These are phyloP conservation scores for Pythium volutum DNA, from an alignment of 352 stramenopile species.

Conservation along the genomic window DNA sequence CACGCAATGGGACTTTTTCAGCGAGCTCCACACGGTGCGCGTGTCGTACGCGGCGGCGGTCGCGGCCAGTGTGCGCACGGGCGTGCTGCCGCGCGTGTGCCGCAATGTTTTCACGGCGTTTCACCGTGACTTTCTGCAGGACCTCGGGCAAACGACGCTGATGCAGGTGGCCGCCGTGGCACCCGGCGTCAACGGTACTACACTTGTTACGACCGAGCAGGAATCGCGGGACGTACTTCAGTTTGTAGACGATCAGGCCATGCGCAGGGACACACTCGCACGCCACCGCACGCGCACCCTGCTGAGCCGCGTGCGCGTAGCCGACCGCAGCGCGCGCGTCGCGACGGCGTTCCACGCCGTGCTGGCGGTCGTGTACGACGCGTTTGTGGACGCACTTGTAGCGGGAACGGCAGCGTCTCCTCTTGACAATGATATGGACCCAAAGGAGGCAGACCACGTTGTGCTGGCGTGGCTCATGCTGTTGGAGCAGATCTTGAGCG, in stretches of 20 bases:
- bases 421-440: too few species aligned
- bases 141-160: not conserved
- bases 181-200: too few species aligned
- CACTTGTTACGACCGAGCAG: too few species aligned
- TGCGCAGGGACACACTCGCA: conserved; percentile 32
- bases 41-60: conserved; percentile 40
- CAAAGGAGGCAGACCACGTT: too few species aligned
- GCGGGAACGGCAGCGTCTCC: too few species aligned
- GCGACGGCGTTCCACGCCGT: conserved; percentile 32
- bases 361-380: conserved; percentile 37
- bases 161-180: too few species aligned
- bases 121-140: conserved; percentile 32
- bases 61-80: conserved; percentile 35
- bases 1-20: conserved; percentile 45
- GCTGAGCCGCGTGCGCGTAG: conserved; percentile 26
- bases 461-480: conserved; percentile 32
- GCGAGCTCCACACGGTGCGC: conserved; percentile 33
- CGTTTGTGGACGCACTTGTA: conserved; percentile 32
- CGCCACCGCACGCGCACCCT: conserved; percentile 42
- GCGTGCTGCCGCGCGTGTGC: conserved; percentile 39
- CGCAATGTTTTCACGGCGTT: conserved; percentile 34
- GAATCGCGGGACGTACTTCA: conserved; percentile 35
- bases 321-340: conserved; percentile 35
- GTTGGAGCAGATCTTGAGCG: conserved; percentile 37
- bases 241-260: conserved; percentile 29